Base-by-base conservation (phyloP, 78 protist species). In the Dictyostelium capitatum region DNA sequence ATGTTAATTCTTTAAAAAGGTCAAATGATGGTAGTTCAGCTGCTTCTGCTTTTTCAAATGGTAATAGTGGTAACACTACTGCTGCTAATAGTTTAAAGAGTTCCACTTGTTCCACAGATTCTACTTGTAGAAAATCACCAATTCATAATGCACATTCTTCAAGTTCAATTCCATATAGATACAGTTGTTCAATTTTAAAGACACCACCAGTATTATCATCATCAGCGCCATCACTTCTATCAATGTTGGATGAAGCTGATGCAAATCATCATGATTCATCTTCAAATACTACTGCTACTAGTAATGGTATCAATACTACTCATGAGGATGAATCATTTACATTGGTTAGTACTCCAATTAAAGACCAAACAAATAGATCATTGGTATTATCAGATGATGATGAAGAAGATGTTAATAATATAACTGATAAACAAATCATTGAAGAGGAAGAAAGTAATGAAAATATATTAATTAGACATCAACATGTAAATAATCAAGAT, bases 281-380 rank as follows among this genome's bases (percentile, higher is more conserved):
- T 3, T 37, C 43, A 37, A 20, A 56, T 57, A 57, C 8, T 20
- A 57, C 20, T 57, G 12, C 8, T 57, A 57, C 12, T 20, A 56
- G 8, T 6, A n/a, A 56, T 20, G n/a, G 6, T 20, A 56, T 25
- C 6, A 59, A 59, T 23, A 59, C 12, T 10, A 25, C 70, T 25
- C 10, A 25, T 23, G 23, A 59, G 11, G 70, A 62, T 10, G 70
- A 62, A 62, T 25, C 70, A 25, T 11, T 62, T 62, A 32, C 28
- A 62, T 62, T 62, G 20, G 28, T 62, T 62, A 62, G 37, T 62
- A 62, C 70, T 25, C 70, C 70, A 62, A 32, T 62, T 62, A 62
- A 62, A 62, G 70, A 62, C 11, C 28, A 62, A 25, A 62, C 19
- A 6, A 57, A 62, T 62, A 62, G 70, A 62, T 62, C 70, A 62